Evolutionary conservation across 192 early-diverging fungal species (phyloP).

Genomic region (Coemansia sp.): DNA sequence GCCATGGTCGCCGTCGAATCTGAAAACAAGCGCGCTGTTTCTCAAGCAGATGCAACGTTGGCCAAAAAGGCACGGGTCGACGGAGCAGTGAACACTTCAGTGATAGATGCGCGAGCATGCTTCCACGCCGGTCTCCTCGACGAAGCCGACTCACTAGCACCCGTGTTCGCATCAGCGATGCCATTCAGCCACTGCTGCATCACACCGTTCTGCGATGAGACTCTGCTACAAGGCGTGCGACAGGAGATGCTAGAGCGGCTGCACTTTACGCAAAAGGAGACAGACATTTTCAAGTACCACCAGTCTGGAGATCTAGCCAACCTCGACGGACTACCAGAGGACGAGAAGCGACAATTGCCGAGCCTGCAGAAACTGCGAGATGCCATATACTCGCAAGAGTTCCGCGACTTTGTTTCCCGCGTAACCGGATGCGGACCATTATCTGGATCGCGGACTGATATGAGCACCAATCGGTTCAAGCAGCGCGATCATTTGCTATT

Average conservation of each 20-base stretch:
- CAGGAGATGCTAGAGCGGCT: slow-evolving; percentile 64
- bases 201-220: slow-evolving; percentile 60
- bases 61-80: slow-evolving; percentile 15
- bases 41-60: background rate
- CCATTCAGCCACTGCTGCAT: slow-evolving; percentile 73
- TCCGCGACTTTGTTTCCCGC: slow-evolving; percentile 65
- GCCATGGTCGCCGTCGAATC: slow-evolving; percentile 3
- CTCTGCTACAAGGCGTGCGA: slow-evolving; percentile 64
- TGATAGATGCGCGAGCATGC: slow-evolving; percentile 20
- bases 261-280: slow-evolving; percentile 81
- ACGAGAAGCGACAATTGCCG: slow-evolving; percentile 61
- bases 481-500: slow-evolving; percentile 73
- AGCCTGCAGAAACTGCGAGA: slow-evolving; percentile 66
- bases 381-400: slow-evolving; percentile 72
- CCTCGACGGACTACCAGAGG: slow-evolving; percentile 67
- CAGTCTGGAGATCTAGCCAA: slow-evolving; percentile 85
- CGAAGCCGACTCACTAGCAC: slow-evolving; percentile 17
- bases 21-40: slow-evolving; percentile 16
- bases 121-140: slow-evolving; percentile 34
- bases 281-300: slow-evolving; percentile 81
- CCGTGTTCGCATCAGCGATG: slow-evolving; percentile 31
- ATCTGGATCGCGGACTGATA: slow-evolving; percentile 67
- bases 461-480: slow-evolving; percentile 73
- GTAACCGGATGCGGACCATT: slow-evolving; percentile 73
- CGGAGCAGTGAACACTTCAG: background rate